Conservation (phyloP, 164 flowering plant genomes). For the Malania oleifera region DNA sequence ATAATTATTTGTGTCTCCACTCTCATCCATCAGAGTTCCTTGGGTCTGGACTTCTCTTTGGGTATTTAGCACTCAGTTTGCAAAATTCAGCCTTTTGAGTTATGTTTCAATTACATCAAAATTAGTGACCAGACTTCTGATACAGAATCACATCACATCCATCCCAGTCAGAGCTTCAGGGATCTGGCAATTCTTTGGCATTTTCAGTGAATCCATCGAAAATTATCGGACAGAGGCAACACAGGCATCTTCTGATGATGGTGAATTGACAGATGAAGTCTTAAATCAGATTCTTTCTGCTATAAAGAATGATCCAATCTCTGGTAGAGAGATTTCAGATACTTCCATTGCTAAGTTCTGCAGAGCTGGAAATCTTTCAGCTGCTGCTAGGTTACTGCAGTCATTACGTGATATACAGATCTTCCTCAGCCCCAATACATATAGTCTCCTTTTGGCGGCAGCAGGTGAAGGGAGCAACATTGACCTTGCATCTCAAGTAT, state of each 20-base stretch:
- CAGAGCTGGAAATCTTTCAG: conserved; percentile 32
- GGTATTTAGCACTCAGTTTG: neutral
- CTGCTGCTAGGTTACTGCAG: conserved; percentile 36
- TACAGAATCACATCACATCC: conserved; percentile 29
- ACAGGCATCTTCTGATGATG: conserved; percentile 27
- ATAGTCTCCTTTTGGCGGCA: conserved; percentile 37
- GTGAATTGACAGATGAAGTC: conserved; percentile 27
- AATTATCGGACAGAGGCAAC: conserved; percentile 26
- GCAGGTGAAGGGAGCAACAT: conserved; percentile 42
- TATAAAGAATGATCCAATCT: conserved; percentile 28
- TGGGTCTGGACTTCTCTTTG: too few relatives aligned
- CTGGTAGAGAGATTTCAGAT: conserved; percentile 22
- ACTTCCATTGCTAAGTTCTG: conserved; percentile 43
- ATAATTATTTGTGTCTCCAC: neutral
- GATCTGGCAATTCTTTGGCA: conserved; percentile 18
- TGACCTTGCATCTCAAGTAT: conserved; percentile 36
- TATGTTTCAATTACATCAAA: neutral
- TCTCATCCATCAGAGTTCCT: neutral
- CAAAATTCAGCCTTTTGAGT: neutral
- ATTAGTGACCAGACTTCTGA: conserved; percentile 9
- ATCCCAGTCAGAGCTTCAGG: conserved; percentile 15
- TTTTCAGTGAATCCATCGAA: conserved; percentile 14
- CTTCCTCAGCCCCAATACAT: conserved; percentile 31
- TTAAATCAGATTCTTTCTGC: conserved; percentile 32
- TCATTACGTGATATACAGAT: conserved; percentile 33